Evolutionary conservation across 2,329 filamentous ascomycete species (phyloP).

Genomic region (Paraphoma chrysanthemicola): DNA sequence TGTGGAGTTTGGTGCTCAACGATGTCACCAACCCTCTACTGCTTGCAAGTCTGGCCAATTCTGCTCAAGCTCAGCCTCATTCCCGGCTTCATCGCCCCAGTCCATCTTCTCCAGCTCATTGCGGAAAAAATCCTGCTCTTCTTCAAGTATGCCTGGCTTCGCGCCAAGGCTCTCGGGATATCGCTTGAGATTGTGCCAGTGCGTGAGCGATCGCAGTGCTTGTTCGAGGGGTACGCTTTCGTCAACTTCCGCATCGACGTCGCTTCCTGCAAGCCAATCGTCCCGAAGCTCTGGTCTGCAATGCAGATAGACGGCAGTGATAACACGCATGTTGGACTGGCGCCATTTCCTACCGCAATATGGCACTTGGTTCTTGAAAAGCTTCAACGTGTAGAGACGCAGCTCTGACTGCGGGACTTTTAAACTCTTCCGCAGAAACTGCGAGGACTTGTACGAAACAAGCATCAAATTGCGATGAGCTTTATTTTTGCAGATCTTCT

Average conservation of each 20-base stretch:
- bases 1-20: slow-evolving; percentile 3
- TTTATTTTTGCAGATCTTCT: slow-evolving; percentile 96
- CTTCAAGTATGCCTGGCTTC: slow-evolving; percentile 47
- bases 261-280: slow-evolving; percentile 90
- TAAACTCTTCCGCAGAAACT: slow-evolving; percentile 88
- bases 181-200: slow-evolving; percentile 88
- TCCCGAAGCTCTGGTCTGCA: slow-evolving; percentile 91
- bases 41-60: slow-evolving; percentile 31
- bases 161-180: slow-evolving; percentile 80
- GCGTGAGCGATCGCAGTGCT: slow-evolving; percentile 84
- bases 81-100: slow-evolving; percentile 39
- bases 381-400: slow-evolving; percentile 91
- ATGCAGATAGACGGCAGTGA: slow-evolving; percentile 94
- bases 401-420: slow-evolving; percentile 88
- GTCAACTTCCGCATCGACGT: slow-evolving; percentile 93
- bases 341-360: slow-evolving; percentile 99
- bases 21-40: slow-evolving; percentile 37
- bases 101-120: slow-evolving; percentile 60
- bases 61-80: slow-evolving; percentile 32
- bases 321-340: slow-evolving; percentile 97
- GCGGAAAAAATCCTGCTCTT: slow-evolving; percentile 58
- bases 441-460: slow-evolving; percentile 93
- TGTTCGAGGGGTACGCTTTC: slow-evolving; percentile 92
- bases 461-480: slow-evolving; percentile 92
- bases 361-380: slow-evolving; percentile 98